Percentiles rank a stretch among this genome's conserved stretches.
Evolutionary conservation across 306 rosid species (phyloP).

Genomic region (Inga laurina): DNA sequence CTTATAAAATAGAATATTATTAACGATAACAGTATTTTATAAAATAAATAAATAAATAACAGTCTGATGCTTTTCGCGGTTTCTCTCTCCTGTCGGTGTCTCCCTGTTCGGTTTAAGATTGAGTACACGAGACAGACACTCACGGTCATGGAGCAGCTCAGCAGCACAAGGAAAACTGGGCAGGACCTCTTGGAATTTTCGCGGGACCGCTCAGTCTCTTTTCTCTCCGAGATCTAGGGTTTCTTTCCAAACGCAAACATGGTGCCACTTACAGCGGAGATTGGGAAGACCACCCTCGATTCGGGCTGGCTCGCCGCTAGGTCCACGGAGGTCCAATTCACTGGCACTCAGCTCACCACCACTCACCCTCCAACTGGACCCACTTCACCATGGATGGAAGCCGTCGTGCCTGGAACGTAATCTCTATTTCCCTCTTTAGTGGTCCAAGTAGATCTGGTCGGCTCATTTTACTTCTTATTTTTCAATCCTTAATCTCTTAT

Average conservation of each 20-base stretch:
- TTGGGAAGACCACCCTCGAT: conserved; percentile 55
- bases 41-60: background rate
- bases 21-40: no score
- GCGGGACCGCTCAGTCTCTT: background rate
- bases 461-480: background rate
- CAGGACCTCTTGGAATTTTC: background rate
- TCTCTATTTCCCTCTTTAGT: conserved; percentile 14
- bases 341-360: conserved; percentile 82
- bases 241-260: background rate
- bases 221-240: conserved; percentile 20
- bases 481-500: background rate
- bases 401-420: conserved; percentile 96
- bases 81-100: background rate
- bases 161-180: background rate
- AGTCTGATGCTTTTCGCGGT: background rate
- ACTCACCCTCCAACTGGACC: conserved; percentile 71
- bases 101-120: background rate
- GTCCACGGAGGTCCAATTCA: conserved; percentile 65
- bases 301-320: conserved; percentile 90
- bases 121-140: background rate
- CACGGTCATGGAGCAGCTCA: background rate
- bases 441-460: background rate
- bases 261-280: conserved; percentile 34
- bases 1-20: no score
- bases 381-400: conserved; percentile 80